Evolutionary conservation across 441 rosid species (phyloP).

Genomic region (Metrosideros polymorpha): DNA sequence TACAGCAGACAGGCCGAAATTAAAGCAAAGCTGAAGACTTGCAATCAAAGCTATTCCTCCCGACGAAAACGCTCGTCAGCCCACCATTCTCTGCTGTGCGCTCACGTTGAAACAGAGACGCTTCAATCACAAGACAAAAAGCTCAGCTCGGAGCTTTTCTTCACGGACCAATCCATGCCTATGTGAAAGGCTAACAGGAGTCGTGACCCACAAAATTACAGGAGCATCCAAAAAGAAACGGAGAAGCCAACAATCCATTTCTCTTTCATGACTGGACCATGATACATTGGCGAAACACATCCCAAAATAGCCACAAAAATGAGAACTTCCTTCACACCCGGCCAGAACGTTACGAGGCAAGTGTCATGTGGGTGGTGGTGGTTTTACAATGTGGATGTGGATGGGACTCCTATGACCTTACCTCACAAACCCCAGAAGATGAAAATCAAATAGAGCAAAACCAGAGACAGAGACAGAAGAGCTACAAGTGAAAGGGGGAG

Average conservation of each 20-base stretch:
- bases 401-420: constrained; percentile 25
- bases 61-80: background rate
- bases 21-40: constrained; percentile 15
- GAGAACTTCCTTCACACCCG: background rate
- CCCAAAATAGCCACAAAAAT: background rate
- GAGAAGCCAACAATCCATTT: background rate
- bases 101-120: constrained; percentile 6
- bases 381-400: constrained; percentile 23
- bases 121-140: background rate
- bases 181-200: too few relatives aligned
- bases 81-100: background rate
- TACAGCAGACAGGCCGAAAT: background rate
- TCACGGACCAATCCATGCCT: background rate
- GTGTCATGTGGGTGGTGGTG: constrained; percentile 13
- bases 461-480: background rate
- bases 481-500: constrained; percentile 25
- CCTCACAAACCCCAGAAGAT: background rate
- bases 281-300: background rate
- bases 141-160: background rate
- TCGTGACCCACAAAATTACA: too few relatives aligned
- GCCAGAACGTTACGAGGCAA: constrained; percentile 2
- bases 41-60: constrained; percentile 2
- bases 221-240: background rate
- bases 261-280: background rate
- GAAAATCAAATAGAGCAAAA: constrained; percentile 2